Percentiles rank a stretch among this genome's conserved stretches.
phyloP scores from a whole-genome alignment of 306 rosid species.

The Gleditsia sinensis region DNA sequence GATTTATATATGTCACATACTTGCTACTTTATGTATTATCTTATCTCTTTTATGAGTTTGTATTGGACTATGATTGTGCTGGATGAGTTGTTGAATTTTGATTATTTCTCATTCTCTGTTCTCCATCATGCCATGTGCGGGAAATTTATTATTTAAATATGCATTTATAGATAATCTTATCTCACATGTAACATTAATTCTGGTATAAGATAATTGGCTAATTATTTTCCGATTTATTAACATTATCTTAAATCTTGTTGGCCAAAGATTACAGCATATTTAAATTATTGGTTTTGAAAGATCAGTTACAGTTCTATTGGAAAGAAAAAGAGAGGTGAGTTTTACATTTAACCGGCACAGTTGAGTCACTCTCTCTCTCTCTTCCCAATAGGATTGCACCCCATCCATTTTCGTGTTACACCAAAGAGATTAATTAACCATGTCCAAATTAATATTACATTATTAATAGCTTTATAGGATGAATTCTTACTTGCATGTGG shows the following conservation, averaged over 20 bases:
- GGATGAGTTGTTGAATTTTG: not conserved
- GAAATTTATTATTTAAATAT: constrained; percentile 4
- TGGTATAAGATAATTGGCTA: not conserved
- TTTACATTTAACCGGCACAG: no score
- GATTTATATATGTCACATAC: not conserved
- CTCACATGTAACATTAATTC: constrained; percentile 12
- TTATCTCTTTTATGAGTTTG: constrained; percentile 6
- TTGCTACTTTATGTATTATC: not conserved
- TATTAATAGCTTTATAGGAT: no score
- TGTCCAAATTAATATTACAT: no score
- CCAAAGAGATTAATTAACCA: no score
- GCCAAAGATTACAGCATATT: not conserved
- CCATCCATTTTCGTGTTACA: no score
- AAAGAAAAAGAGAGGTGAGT: no score
- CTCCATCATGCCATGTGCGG: not conserved
- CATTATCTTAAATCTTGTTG: not conserved
- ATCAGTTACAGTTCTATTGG: not conserved
- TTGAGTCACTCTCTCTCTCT: no score
- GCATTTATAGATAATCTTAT: constrained; percentile 16
- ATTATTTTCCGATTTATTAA: not conserved
- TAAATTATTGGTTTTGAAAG: not conserved
- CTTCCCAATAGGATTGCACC: no score
- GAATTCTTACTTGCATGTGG: no score
- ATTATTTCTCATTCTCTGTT: constrained; percentile 6
- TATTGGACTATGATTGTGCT: not conserved